Percentiles rank a stretch among this genome's conserved stretches.
phyloP scores from a whole-genome alignment of 2,329 filamentous ascomycete species.

The Chaetomium globosum region DNA sequence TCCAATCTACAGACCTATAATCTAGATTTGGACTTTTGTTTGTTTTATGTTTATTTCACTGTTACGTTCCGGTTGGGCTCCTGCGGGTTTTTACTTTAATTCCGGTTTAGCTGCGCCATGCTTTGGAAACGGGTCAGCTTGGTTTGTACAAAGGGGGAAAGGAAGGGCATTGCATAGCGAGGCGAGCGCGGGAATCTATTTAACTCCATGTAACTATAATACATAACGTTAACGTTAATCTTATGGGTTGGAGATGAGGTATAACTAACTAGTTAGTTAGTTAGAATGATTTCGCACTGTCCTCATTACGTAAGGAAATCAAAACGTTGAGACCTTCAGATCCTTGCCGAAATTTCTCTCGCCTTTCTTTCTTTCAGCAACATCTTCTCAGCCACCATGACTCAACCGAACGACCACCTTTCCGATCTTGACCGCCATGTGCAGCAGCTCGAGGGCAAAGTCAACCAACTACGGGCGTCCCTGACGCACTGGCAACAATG shows the following conservation, averaged over 20 bases:
- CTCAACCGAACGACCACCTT: conserved; percentile 54
- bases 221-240: conserved; percentile 10
- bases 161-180: conserved; percentile 22
- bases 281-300: no score
- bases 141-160: not conserved
- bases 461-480: conserved; percentile 72
- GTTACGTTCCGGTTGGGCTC: not conserved
- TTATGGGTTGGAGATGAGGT: not conserved
- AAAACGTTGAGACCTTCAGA: not conserved
- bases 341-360: conserved; percentile 8
- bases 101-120: not conserved
- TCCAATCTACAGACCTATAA: not conserved
- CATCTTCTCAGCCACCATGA: conserved; percentile 41
- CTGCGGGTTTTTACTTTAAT: not conserved
- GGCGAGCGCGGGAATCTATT: conserved; percentile 15
- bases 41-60: not conserved
- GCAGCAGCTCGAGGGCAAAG: conserved; percentile 72
- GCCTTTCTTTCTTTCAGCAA: not conserved
- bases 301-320: conserved; percentile 12
- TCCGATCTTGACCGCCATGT: conserved; percentile 75
- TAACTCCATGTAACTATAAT: conserved; percentile 1
- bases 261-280: no score
- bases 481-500: conserved; percentile 87
- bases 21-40: not conserved
- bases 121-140: not conserved